Conservation (phyloP, 2,329 filamentous ascomycete genomes). For the Xylariaceae sp. region DNA sequence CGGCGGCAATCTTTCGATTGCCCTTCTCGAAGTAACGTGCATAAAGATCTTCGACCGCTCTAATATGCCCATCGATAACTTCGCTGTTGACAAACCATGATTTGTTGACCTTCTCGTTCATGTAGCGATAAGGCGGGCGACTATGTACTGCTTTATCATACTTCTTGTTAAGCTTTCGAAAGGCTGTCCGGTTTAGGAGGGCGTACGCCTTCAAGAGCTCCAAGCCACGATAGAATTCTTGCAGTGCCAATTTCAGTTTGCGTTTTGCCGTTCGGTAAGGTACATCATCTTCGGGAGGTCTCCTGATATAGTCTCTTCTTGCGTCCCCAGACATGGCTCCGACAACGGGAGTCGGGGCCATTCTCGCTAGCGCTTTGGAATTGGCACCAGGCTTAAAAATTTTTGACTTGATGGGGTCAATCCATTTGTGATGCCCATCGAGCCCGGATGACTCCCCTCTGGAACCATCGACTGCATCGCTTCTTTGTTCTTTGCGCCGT, state of each 20-base stretch:
- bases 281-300: slow-evolving; percentile 64
- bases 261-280: slow-evolving; percentile 87
- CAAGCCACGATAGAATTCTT: slow-evolving; percentile 91
- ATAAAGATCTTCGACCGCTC: slow-evolving; percentile 87
- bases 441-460: slow-evolving; percentile 32
- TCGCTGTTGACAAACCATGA: slow-evolving; percentile 93
- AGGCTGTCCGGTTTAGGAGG: slow-evolving; percentile 87
- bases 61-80: slow-evolving; percentile 79
- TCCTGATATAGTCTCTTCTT: slow-evolving; percentile 59
- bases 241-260: slow-evolving; percentile 88
- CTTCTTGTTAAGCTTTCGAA: slow-evolving; percentile 98
- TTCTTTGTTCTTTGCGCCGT: slow-evolving; percentile 44
- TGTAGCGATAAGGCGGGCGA: slow-evolving; percentile 78
- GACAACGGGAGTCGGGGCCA: slow-evolving; percentile 59
- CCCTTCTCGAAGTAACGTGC: slow-evolving; percentile 93
- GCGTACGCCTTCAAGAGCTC: slow-evolving; percentile 93
- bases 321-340: slow-evolving; percentile 41
- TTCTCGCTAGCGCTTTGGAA: slow-evolving; percentile 63
- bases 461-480: slow-evolving; percentile 34
- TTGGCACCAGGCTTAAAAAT: slow-evolving; percentile 66
- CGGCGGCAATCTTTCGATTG: slow-evolving; percentile 88
- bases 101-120: slow-evolving; percentile 89
- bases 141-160: slow-evolving; percentile 91
- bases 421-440: slow-evolving; percentile 48
- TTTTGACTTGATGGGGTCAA: slow-evolving; percentile 61